Base-by-base conservation (phyloP, 305 asterid species). In the Fraxinus velutina region DNA sequence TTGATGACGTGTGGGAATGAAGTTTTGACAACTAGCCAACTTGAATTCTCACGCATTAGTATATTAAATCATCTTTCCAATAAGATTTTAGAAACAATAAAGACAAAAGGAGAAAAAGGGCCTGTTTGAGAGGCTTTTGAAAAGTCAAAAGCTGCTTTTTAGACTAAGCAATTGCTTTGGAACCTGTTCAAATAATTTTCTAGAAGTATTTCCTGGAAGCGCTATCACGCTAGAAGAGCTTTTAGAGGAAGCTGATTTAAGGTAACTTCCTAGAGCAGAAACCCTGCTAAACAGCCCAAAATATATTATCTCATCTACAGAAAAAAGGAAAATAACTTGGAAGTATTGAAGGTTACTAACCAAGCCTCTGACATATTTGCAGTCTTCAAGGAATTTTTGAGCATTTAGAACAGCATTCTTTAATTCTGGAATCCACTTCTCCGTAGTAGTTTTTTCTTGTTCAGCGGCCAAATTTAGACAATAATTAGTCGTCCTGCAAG, bases 321-420 rank as follows among this genome's bases (percentile, higher is more conserved):
- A 13, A 55, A 55, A 55, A 55, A 5, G 34, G 68, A 3, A 19
- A 44, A 3, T 33, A 52, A 83, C 39, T 52, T 76, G 62, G 71
- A 50, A 64, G 74, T 64, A 68, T 52, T 73, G 62, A 78, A 32
- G 74, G 81, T 60, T 73, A 89, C 97, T 94, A 79, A 96, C 99
- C 98, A 96, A 88, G 64, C 99, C 98, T 88, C 93, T 79, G 86
- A 94, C 99, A 78, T 94, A 92, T 85, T 86, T 91, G 91, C 97
- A 94, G 85, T 96, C 98, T 82, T 92, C 97, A 36, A 94, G 90
- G 86, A 92, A 93, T 86, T 91, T 92, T 82, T 93, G 94, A 84
- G 99, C 97, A 88, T 88, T 91, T 78, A 88, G 83, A 86, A 92
- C 90, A 57, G 93, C 92, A 85, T 81, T 90, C 71, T 88, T 90